A percentile compares a stretch with the other conserved stretches of the same genome.
These are phyloP conservation scores for Tolypocladium pustulatum DNA, from an alignment of 2,329 filamentous ascomycete genomes.

Conservation along the genomic window DNA sequence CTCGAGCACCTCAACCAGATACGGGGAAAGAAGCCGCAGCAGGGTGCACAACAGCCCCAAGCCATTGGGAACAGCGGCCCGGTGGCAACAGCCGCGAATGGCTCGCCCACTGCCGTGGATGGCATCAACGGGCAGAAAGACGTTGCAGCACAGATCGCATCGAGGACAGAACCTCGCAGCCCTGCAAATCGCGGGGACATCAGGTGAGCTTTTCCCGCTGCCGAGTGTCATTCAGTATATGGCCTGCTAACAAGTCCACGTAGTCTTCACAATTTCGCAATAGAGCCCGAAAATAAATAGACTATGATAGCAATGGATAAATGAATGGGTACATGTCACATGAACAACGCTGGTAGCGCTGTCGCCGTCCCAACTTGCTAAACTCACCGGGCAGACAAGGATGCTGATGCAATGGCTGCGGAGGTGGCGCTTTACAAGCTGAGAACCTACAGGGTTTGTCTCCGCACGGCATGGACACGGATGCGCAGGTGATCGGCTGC, in stretches of 20 bases:
- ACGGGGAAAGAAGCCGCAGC: constrained; percentile 48
- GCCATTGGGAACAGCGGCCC: background rate
- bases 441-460: background rate
- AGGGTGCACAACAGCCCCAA: background rate
- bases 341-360: background rate
- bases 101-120: background rate
- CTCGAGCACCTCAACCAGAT: constrained; percentile 66
- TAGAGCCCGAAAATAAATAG: too few species aligned
- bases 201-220: background rate
- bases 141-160: background rate
- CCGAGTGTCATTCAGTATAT: background rate
- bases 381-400: background rate
- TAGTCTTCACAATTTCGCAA: constrained; percentile 2
- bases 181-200: background rate
- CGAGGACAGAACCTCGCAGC: background rate
- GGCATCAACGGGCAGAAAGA: background rate
- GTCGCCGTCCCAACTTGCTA: background rate
- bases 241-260: background rate
- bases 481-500: constrained; percentile 3
- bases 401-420: background rate
- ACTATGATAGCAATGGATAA: background rate
- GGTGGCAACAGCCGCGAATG: background rate
- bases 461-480: background rate
- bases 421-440: background rate
- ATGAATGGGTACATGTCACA: background rate